Evolutionary conservation across 2,329 filamentous ascomycete species (phyloP), one percentile per base, ranked within the genome.

Genomic region (Colletotrichum cuscutae): DNA sequence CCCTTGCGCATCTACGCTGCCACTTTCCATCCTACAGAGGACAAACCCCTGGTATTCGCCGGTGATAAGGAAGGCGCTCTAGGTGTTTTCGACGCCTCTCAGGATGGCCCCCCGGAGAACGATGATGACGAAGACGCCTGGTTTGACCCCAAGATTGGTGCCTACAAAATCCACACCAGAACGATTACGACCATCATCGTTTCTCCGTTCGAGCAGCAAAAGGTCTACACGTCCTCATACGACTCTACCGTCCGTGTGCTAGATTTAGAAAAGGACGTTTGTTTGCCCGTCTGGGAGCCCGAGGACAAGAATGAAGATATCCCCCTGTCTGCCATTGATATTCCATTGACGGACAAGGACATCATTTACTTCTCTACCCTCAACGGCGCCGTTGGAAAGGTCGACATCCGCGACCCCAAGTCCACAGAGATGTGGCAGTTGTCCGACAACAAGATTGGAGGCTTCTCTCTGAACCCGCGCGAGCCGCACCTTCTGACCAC

Each of bases 11-110:
- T 97, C 15, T 99, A 98, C 79, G 89, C 94, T 0, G 90, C 98
- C 77, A 91, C 92, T 0, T 96, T 99, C 77, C 97, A 99, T 78
- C 97, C 97, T 0, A 95, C 92, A 0, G 87, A 91, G 71, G 91
- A 95, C 3, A 98, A 98, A 78, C 91, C 95, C 0, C 86, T 99
- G 3, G 89, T 98, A 1, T 97, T 99, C 79, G 96, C 96, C 0
- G 96, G 96, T 12, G 97, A 99, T 78, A 99, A 99, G 80, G 89
- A 97, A 76, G 96, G 97, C 1, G 94, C 95, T 28, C 87, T 98
- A 71, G 97, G 97, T 0, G 90, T 99, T 1, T 96, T 98, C 67
- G 96, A 99, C 79, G 95, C 92, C 1, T 95, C 94, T 0, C 95
- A 97, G 76, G 88, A 89, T 3, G 84, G 85, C 59, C 80, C 85